Evolutionary conservation across 768 basidiomycete species (phyloP).

Genomic region (Daedaleopsis nitida): DNA sequence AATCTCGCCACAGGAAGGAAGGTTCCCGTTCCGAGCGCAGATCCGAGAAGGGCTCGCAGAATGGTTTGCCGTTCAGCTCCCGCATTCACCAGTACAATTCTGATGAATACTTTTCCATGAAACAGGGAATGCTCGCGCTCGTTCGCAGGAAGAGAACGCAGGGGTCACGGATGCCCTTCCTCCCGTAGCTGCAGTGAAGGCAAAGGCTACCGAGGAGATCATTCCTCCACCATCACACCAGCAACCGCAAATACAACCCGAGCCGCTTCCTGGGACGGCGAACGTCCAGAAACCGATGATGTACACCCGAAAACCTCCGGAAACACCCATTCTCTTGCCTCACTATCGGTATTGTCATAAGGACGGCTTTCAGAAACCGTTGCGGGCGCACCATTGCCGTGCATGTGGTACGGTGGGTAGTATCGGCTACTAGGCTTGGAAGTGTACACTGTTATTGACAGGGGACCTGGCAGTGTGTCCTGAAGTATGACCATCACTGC

Average conservation of each 20-base stretch:
- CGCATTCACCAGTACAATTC: not conserved
- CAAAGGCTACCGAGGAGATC: slow-evolving; percentile 7
- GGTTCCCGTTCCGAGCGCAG: not conserved
- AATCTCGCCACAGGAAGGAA: not conserved
- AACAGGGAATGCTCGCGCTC: not conserved
- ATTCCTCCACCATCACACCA: not conserved
- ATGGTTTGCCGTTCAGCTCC: not conserved
- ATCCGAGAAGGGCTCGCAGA: not conserved
- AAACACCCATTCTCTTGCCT: slow-evolving; percentile 53
- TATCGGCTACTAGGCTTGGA: too few species aligned
- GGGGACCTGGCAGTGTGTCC: slow-evolving; percentile 56
- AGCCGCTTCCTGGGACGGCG: slow-evolving; percentile 7
- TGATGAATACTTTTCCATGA: not conserved
- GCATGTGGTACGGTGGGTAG: slow-evolving; percentile 75
- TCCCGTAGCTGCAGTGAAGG: slow-evolving; percentile 22
- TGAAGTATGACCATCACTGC: slow-evolving; percentile 89
- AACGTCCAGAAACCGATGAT: not conserved
- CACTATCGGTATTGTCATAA: slow-evolving; percentile 66
- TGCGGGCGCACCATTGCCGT: slow-evolving; percentile 79
- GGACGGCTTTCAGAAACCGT: slow-evolving; percentile 72
- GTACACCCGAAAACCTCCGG: not conserved
- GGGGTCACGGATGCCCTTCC: slow-evolving; percentile 26
- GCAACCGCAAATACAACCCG: not conserved
- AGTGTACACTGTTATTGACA: too few species aligned
- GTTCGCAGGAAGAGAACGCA: slow-evolving; percentile 11